Percentiles rank a stretch among this genome's conserved stretches.
phyloP scores from a whole-genome alignment of 345 rosid species.

The Arabidopsis arenosa region DNA sequence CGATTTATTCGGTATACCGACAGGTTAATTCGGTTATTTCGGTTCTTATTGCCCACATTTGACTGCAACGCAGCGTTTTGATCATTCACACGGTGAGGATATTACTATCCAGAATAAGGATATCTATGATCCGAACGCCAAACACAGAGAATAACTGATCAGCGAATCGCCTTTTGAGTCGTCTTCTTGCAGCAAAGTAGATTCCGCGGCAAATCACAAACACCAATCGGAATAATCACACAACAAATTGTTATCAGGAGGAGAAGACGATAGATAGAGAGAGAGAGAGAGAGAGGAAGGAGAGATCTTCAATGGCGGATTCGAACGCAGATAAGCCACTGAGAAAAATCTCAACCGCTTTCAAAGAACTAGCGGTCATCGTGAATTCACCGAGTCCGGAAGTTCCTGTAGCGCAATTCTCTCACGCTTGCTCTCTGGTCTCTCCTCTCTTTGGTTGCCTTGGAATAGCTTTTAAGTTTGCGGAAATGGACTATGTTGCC shows the following conservation, averaged over 20 bases:
- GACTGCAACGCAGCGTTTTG: background rate
- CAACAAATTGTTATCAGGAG: background rate
- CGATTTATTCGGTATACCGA: no score
- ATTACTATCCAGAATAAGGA: constrained; percentile 22
- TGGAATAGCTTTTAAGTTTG: constrained; percentile 96
- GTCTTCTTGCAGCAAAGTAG: constrained; percentile 31
- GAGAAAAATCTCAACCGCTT: constrained; percentile 66
- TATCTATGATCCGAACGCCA: constrained; percentile 20
- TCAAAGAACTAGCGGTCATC: constrained; percentile 61
- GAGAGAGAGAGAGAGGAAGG: background rate
- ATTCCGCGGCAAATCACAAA: constrained; percentile 43
- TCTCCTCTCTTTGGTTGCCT: constrained; percentile 94
- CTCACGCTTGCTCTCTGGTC: constrained; percentile 84
- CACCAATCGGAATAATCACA: constrained; percentile 7
- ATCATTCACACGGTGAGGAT: background rate
- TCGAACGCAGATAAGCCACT: constrained; percentile 56
- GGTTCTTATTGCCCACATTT: background rate
- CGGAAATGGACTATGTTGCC: constrained; percentile 94
- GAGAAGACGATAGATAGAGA: constrained; percentile 2
- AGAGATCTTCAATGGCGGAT: constrained; percentile 51
- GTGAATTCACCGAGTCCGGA: constrained; percentile 53
- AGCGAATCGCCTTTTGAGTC: constrained; percentile 31
- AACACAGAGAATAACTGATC: constrained; percentile 16
- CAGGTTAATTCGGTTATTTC: background rate
- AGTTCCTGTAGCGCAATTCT: constrained; percentile 71